Percentiles rank a stretch among this genome's conserved stretches.
phyloP scores from a whole-genome alignment of 495 filamentous ascomycete species.

The Hypoxylon cercidicola region DNA sequence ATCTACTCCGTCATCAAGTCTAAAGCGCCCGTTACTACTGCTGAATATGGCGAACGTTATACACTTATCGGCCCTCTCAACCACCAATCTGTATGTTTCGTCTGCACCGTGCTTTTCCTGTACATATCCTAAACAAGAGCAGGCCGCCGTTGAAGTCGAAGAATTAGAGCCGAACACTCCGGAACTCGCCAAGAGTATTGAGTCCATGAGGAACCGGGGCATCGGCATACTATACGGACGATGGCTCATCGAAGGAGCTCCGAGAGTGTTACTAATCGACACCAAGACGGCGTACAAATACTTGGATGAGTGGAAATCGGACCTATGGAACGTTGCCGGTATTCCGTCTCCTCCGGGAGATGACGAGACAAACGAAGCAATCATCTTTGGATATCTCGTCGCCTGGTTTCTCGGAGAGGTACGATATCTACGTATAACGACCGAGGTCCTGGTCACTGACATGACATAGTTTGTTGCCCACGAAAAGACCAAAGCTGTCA shows the following conservation, averaged over 20 bases:
- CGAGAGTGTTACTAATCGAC: slow-evolving; percentile 92
- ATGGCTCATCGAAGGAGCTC: slow-evolving; percentile 98
- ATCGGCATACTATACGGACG: slow-evolving; percentile 92
- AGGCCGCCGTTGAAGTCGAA: slow-evolving; percentile 97
- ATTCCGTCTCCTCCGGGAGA: slow-evolving; percentile 93
- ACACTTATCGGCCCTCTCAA: slow-evolving; percentile 96
- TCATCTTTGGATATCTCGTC: slow-evolving; percentile 96
- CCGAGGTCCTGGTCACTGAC: slow-evolving; percentile 25
- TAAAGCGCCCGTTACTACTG: slow-evolving; percentile 96
- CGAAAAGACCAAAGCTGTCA: slow-evolving; percentile 87
- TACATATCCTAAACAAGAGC: slow-evolving; percentile 29
- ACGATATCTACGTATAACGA: slow-evolving; percentile 39
- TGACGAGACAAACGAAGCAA: slow-evolving; percentile 95
- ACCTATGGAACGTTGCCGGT: slow-evolving; percentile 91
- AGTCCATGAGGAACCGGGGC: slow-evolving; percentile 88
- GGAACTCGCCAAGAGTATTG: slow-evolving; percentile 81
- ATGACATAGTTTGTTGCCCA: slow-evolving; percentile 84
- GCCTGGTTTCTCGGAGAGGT: slow-evolving; percentile 99
- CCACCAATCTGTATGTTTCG: slow-evolving; percentile 75
- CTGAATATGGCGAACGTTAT: slow-evolving; percentile 98
- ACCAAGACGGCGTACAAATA: slow-evolving; percentile 91
- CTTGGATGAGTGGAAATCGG: slow-evolving; percentile 96
- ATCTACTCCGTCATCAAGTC: slow-evolving; percentile 99
- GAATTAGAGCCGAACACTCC: slow-evolving; percentile 85
- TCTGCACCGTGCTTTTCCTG: neutral